Conservation (phyloP, 1,139 yeast species). For the Pichia sp. region DNA sequence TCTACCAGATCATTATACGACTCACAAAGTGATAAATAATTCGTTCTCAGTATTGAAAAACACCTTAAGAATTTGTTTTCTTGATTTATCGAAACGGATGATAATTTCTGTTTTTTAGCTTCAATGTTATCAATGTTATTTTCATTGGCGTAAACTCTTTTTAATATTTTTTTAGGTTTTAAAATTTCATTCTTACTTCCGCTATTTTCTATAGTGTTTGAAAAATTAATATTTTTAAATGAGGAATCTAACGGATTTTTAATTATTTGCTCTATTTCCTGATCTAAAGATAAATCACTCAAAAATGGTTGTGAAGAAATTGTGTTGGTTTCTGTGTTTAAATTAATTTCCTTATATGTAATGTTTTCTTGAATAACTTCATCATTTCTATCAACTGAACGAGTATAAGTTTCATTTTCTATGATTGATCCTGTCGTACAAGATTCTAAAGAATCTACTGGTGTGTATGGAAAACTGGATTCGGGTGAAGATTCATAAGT, state of each 20-base stretch:
- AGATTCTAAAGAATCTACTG: conserved; percentile 18
- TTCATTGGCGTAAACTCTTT: not conserved
- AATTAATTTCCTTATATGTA: not conserved
- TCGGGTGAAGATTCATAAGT: conserved; percentile 18
- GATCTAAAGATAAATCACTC: conserved; percentile 1
- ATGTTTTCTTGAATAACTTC: too few relatives aligned
- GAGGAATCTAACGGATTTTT: not conserved
- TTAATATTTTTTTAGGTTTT: too few relatives aligned
- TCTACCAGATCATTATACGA: conserved; percentile 20
- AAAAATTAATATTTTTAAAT: not conserved
- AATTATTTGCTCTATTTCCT: conserved; percentile 11
- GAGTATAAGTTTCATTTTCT: conserved; percentile 1
- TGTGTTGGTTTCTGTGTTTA: too few relatives aligned
- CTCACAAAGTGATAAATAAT: conserved; percentile 22
- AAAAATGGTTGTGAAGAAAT: not conserved
- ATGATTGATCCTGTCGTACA: conserved; percentile 12
- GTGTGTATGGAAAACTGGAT: conserved; percentile 20
- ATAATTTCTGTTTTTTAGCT: not conserved
- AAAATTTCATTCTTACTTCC: not conserved
- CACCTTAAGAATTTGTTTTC: conserved; percentile 19
- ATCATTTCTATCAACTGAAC: too few relatives aligned
- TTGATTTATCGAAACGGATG: not conserved
- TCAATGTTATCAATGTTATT: not conserved
- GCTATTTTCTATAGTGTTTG: not conserved
- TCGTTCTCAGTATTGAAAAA: conserved; percentile 22